phyloP scores from a whole-genome alignment of 495 filamentous ascomycete genomes.

The Annulohypoxylon bovei region DNA sequence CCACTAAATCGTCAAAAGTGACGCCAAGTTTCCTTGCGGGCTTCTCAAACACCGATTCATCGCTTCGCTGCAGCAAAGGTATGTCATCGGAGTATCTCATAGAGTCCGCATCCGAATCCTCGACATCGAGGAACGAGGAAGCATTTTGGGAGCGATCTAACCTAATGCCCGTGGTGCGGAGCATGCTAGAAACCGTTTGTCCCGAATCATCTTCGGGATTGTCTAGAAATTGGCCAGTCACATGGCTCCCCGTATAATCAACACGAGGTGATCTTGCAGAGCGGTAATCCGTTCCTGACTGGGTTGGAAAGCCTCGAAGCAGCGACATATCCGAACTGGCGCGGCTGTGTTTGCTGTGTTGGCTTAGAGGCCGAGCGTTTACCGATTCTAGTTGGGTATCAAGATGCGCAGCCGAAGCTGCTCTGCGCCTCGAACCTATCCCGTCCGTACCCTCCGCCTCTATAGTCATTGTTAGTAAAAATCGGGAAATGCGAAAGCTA shows the following conservation, averaged over 20 bases:
- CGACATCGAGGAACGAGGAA: slow-evolving; percentile 66
- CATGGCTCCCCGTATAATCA: slow-evolving; percentile 43
- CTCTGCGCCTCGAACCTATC: slow-evolving; percentile 47
- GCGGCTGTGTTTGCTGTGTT: slow-evolving; percentile 67
- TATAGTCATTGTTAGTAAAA: slow-evolving; percentile 24
- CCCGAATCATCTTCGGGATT: slow-evolving; percentile 48
- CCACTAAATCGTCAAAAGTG: slow-evolving; percentile 88
- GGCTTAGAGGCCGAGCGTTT: slow-evolving; percentile 59
- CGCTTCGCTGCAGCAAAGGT: slow-evolving; percentile 66
- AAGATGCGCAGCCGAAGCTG: slow-evolving; percentile 63
- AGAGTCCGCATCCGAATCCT: slow-evolving; percentile 67
- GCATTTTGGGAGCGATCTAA: slow-evolving; percentile 54
- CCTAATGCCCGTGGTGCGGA: slow-evolving; percentile 57
- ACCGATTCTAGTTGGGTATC: slow-evolving; percentile 57
- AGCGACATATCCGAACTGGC: slow-evolving; percentile 72
- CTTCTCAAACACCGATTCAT: slow-evolving; percentile 59
- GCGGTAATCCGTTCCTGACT: slow-evolving; percentile 39
- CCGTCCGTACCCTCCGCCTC: slow-evolving; percentile 38
- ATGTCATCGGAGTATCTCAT: slow-evolving; percentile 67
- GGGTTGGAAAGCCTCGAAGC: slow-evolving; percentile 52
- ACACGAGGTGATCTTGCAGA: slow-evolving; percentile 41
- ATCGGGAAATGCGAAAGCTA: slow-evolving; percentile 3
- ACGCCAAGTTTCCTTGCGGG: slow-evolving; percentile 67
- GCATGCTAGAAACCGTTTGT: slow-evolving; percentile 56
- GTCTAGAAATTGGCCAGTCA: slow-evolving; percentile 47